Conservation (phyloP, 148 eudicot genomes). For the Silene latifolia region DNA sequence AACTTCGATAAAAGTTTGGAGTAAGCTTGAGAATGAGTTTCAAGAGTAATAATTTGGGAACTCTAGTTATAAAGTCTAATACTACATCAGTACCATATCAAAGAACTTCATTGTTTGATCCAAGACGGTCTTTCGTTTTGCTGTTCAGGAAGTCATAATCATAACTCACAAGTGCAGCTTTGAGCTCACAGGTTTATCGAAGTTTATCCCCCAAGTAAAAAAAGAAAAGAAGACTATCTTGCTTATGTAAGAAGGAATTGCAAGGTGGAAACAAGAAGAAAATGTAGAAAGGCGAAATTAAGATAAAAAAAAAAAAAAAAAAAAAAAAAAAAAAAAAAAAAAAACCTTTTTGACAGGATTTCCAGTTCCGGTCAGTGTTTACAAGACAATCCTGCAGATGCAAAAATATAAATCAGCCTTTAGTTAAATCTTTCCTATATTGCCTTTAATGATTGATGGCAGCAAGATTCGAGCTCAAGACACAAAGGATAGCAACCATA, state of each 20-base stretch:
- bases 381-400: constrained; percentile 33
- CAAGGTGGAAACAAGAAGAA: neutral
- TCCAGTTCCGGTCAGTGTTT: constrained; percentile 35
- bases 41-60: neutral
- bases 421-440: neutral
- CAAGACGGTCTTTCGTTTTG: no score
- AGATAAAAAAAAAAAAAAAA: no score
- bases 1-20: neutral
- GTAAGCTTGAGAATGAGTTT: neutral
- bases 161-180: no score
- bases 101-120: neutral
- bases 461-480: no score
- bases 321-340: no score
- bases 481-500: no score
- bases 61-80: neutral
- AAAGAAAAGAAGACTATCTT: neutral
- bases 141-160: no score
- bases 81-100: neutral
- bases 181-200: no score
- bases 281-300: neutral
- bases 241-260: neutral
- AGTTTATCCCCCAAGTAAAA: neutral
- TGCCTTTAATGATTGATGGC: no score
- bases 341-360: constrained; percentile 31
- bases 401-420: neutral